Conservation (phyloP, 495 filamentous ascomycete species). For the Neurospora cerealis region DNA sequence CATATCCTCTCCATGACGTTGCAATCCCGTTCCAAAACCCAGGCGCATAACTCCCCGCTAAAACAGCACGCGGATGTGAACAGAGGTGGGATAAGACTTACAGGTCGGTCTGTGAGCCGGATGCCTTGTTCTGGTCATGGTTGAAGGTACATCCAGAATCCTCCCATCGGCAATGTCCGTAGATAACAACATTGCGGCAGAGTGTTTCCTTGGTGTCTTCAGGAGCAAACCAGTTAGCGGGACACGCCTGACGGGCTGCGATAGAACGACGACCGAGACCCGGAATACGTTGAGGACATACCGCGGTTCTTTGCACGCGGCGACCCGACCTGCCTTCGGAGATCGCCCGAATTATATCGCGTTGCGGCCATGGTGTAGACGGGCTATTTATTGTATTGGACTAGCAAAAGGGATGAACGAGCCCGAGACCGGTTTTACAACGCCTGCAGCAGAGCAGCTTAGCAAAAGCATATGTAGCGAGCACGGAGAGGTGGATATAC, state of each 20-base stretch:
- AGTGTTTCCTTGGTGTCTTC: constrained; percentile 67
- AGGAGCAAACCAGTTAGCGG: constrained; percentile 1
- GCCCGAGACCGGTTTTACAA: constrained; percentile 20
- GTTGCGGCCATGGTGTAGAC: constrained; percentile 30
- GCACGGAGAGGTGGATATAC: constrained; percentile 2
- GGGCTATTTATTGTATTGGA: constrained; percentile 4
- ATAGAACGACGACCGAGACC: background rate
- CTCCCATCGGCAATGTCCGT: constrained; percentile 86
- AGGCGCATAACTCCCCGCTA: background rate
- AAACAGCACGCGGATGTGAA: background rate
- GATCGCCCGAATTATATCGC: constrained; percentile 31
- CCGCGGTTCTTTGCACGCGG: constrained; percentile 41
- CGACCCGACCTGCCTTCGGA: constrained; percentile 41
- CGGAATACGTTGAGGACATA: constrained; percentile 17
- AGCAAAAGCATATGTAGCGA: background rate
- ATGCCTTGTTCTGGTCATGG: constrained; percentile 61
- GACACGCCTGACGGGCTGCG: background rate
- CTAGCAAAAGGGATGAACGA: constrained; percentile 8
- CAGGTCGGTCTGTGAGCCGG: constrained; percentile 46
- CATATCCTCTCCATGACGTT: background rate
- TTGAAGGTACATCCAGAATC: constrained; percentile 89
- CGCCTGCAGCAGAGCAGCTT: constrained; percentile 14
- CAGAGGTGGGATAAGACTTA: constrained; percentile 26
- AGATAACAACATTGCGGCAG: constrained; percentile 89
- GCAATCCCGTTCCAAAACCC: background rate